Conservation (phyloP, 257 asterid genomes). For the Solanum piurae region DNA sequence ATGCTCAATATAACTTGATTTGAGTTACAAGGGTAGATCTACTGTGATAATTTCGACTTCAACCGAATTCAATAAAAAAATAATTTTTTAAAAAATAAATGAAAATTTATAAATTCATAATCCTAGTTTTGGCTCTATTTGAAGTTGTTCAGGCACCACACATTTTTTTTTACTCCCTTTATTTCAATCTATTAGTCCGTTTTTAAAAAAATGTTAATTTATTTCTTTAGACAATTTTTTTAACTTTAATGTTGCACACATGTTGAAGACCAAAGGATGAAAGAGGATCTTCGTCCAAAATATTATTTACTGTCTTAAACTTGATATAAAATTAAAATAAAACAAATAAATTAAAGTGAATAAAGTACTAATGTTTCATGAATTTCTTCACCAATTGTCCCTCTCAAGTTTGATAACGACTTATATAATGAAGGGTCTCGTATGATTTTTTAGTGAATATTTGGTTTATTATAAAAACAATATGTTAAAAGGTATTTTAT, state of each 20-base stretch:
- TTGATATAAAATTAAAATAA: too few relatives aligned
- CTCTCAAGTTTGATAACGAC: neutral
- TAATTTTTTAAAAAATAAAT: too few relatives aligned
- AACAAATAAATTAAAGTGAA: too few relatives aligned
- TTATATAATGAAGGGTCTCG: neutral
- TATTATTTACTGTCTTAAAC: too few relatives aligned
- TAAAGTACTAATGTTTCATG: neutral
- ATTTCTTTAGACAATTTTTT: neutral
- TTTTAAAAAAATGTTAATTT: too few relatives aligned
- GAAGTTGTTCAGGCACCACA: neutral
- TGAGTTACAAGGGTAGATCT: neutral
- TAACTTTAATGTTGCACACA: too few relatives aligned
- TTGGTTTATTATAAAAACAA: too few relatives aligned
- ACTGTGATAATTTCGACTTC: neutral
- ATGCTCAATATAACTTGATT: neutral
- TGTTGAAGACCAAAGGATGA: neutral
- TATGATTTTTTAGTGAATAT: too few relatives aligned
- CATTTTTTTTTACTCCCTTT: neutral
- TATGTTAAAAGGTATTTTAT: accelerated
- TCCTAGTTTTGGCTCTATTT: neutral
- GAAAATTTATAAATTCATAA: neutral
- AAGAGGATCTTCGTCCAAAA: too few relatives aligned
- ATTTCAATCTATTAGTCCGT: neutral
- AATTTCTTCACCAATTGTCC: neutral
- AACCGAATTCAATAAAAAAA: neutral